Base-by-base conservation (phyloP, 495 filamentous ascomycete species). In the Tuber umbilicatum region DNA sequence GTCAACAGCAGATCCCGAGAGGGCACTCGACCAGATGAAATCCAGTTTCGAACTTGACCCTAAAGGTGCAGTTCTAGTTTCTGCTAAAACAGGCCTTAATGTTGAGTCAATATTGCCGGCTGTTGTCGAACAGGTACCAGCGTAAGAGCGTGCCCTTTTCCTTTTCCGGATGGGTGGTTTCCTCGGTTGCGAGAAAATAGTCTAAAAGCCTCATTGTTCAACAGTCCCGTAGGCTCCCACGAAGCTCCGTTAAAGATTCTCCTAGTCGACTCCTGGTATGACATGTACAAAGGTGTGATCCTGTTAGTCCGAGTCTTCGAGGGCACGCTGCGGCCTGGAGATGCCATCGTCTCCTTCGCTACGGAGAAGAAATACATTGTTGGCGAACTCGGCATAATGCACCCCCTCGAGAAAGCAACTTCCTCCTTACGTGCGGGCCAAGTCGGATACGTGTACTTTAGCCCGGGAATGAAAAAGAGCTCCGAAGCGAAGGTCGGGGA, bases 191-290 rank as follows among this genome's bases (percentile, higher is more conserved):
- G 45, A 35, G 69, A 37, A n/a, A 31, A 23, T 21, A 35, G 14
- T 19, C 38, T 47, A 70, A 41, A 55, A 73, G 42, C 21, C 42
- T 60, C 37, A 64, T 23, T n/a, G 38, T 9, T 68, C 41, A 74
- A 75, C 88, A 89, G 60, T 3, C 81, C 81, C 31, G 64, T 74
- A 31, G 81, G 81, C 16, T 82, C 81, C 16, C 69, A 85, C 81
- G 14, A 91, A 88, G 78, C 92, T 55, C 81, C 93, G 23, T 84
- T 97, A 42, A 88, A 92, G 50, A 89, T 98, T 85, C 84, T 99
- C 10, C 89, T 99, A 35, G 94, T 99, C 64, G 95, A 99, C 82
- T 97, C 93, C 10, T 99, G 95, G 95, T 99, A 99, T 82, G 93
- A 96, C 76, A 93, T 89, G 68, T 99, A 97, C 84, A 92, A 92